Conservation (phyloP, 2,329 filamentous ascomycete species). For the Pyricularia sp. region DNA sequence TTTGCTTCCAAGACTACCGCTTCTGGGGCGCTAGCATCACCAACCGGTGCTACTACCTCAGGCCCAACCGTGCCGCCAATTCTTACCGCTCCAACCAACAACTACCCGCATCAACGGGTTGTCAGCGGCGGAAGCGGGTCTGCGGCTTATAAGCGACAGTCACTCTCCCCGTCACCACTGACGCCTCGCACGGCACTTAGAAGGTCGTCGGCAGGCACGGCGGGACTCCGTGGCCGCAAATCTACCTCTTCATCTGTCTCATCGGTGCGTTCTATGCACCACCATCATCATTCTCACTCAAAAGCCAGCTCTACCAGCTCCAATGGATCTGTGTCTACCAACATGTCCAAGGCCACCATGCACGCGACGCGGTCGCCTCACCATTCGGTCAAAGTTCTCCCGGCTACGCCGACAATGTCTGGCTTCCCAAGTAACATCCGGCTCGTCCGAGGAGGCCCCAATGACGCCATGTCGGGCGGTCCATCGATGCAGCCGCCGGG, state of each 20-base stretch:
- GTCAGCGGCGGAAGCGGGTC: constrained; percentile 10
- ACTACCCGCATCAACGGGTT: constrained; percentile 6
- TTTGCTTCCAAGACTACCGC: constrained; percentile 20
- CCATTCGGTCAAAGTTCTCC: constrained; percentile 87
- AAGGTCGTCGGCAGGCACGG: constrained; percentile 64
- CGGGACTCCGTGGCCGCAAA: constrained; percentile 77
- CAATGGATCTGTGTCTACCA: constrained; percentile 56
- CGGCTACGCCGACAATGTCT: constrained; percentile 60
- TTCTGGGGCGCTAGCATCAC: constrained; percentile 6
- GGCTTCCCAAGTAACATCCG: constrained; percentile 75
- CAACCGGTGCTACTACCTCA: background rate
- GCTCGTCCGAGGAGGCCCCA: constrained; percentile 54
- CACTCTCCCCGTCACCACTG: constrained; percentile 71
- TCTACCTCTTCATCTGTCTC: constrained; percentile 93
- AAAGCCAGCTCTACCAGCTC: constrained; percentile 92
- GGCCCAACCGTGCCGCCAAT: background rate
- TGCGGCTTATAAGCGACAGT: constrained; percentile 55
- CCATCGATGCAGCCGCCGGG: constrained; percentile 27
- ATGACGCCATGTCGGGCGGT: constrained; percentile 40
- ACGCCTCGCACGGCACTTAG: constrained; percentile 81
- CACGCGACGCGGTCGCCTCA: constrained; percentile 63
- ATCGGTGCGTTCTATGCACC: constrained; percentile 81
- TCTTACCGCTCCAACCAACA: background rate
- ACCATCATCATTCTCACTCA: constrained; percentile 75
- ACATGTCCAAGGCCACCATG: constrained; percentile 53